A percentile compares a stretch with the other conserved stretches of the same genome.
Evolutionary conservation across 2,329 filamentous ascomycete genomes (phyloP).

Genomic region (Botrytis aclada): DNA sequence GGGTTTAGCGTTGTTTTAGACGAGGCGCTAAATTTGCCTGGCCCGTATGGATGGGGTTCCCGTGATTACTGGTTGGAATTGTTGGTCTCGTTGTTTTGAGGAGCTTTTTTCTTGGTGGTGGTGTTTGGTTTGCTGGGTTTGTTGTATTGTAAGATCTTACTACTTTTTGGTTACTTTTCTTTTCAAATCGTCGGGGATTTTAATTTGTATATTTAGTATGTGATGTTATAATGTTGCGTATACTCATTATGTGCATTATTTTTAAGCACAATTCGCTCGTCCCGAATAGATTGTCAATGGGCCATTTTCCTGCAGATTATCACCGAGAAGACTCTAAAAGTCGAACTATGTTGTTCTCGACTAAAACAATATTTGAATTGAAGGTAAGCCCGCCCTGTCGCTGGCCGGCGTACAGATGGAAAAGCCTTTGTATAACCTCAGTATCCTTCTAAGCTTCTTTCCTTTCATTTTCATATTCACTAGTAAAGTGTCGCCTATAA

Average conservation of each 20-base stretch:
- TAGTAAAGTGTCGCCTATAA: background rate
- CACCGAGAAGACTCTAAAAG: background rate
- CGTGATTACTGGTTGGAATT: background rate
- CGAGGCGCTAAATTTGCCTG: background rate
- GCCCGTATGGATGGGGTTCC: too few relatives aligned
- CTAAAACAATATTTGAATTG: background rate
- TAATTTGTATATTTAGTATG: too few relatives aligned
- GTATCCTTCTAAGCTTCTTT: background rate
- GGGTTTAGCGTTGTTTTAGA: background rate
- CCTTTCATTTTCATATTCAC: background rate
- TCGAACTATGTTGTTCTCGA: background rate
- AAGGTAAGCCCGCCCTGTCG: background rate
- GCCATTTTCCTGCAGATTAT: too few relatives aligned
- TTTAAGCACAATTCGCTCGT: too few relatives aligned
- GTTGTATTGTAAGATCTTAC: background rate
- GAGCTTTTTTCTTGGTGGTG: too few relatives aligned
- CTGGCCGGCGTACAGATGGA: background rate
- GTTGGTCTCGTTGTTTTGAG: background rate
- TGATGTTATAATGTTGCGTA: too few relatives aligned
- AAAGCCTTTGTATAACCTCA: background rate
- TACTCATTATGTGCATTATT: too few relatives aligned
- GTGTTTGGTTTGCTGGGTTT: background rate
- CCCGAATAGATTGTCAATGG: too few relatives aligned
- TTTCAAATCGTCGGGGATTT: too few relatives aligned
- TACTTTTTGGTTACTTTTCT: background rate